A percentile compares a stretch with the other conserved stretches of the same genome.
Conservation (phyloP, 2,329 filamentous ascomycete genomes). For the Trichoderma atroviride region DNA sequence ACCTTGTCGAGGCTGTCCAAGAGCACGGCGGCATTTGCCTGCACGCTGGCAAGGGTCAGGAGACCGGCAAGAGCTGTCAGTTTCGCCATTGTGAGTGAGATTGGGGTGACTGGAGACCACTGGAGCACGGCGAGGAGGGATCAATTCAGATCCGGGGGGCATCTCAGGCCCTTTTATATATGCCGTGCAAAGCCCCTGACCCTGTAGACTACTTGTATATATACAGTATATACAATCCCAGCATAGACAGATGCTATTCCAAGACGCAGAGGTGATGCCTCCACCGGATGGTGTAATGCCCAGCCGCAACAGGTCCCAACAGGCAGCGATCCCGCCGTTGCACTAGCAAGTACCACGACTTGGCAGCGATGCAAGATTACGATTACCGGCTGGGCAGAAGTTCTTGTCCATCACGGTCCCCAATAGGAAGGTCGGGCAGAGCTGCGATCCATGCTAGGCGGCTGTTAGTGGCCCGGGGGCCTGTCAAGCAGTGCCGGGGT, state of each 20-base stretch:
- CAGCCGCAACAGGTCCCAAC: no score
- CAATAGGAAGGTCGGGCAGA: not conserved
- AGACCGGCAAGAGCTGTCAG: constrained; percentile 2
- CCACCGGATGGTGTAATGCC: constrained; percentile 12
- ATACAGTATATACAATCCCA: not conserved
- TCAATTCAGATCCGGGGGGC: not conserved
- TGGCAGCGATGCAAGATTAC: constrained; percentile 4
- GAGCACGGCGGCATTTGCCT: constrained; percentile 4
- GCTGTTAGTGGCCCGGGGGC: not conserved
- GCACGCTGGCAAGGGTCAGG: not conserved
- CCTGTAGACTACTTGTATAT: not conserved
- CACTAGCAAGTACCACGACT: not conserved
- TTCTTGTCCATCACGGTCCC: constrained; percentile 4
- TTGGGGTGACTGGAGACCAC: not conserved
- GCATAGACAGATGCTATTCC: not conserved
- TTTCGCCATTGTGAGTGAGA: not conserved
- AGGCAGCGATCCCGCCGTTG: not conserved
- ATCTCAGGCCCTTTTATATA: not conserved
- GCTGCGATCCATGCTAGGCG: not conserved
- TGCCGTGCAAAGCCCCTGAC: not conserved
- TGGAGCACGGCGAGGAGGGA: not conserved
- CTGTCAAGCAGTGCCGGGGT: constrained; percentile 16
- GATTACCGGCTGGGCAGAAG: constrained; percentile 16
- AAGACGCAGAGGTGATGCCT: constrained; percentile 2
- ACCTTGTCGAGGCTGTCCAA: not conserved